Base-by-base conservation (phyloP, 148 eudicot genomes). In the Chenopodium quinoa region DNA sequence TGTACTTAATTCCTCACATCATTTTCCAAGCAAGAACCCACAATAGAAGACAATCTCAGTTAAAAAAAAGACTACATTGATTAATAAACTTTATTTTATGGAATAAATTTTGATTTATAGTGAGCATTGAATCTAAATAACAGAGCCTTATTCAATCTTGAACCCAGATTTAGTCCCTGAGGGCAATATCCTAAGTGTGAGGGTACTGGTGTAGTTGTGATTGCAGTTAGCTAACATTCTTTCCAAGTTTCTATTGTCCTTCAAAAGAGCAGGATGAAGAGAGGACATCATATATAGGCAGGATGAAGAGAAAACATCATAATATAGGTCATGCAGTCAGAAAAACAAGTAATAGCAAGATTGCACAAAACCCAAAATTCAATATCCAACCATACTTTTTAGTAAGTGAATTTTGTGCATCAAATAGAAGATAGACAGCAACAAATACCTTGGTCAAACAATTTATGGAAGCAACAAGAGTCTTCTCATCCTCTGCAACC, bases 401-500 rank as follows among this genome's bases (percentile, higher is more conserved):
- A 3, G 14, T 25, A 12, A 29, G 20, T 12, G 37, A 29, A 67
- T 4, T 14, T 25, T 12, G 14, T 50, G 9, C 25, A 65, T 56
- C 29, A 37, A 65, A 85, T 13, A 34, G 4, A 82, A 47, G 66
- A 40, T 31, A 58, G 69, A 64, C 13, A 52, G 60, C 40, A 37
- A 4, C 48, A 84, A 48, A 76, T 25, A 96, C 99, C 99, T 96
- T 96, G 76, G 99, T 96, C 81, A 96, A 83, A 84, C 93, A 89
- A 88, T 94, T 96, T 77, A 96, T 88, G 89, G 88, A 90, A 65
- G 97, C 89, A 77, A 96, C 97, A 62, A 96, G 95, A 87, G 94
- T 92, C 89, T 90, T 96, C 81, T 96, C 98, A 79, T 96, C 97
- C 63, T 92, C 99, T 9, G 94, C 88, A 65, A 89, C 90, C 81